Conservation (phyloP, 768 basidiomycete species). For the Nidularia pulvinata region DNA sequence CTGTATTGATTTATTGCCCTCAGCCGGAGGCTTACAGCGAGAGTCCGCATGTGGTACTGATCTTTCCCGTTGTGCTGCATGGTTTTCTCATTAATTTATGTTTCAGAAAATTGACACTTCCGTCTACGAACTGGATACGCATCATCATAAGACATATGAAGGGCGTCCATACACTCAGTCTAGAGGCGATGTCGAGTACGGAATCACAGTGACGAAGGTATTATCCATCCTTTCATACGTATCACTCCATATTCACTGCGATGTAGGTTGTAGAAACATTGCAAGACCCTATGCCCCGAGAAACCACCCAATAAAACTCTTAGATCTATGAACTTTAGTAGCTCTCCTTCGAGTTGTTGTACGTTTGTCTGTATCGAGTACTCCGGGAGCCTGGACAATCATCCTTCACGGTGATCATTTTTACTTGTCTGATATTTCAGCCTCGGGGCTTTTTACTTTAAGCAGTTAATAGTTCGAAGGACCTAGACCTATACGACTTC, state of each 20-base stretch:
- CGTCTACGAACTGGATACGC: slow-evolving; percentile 27
- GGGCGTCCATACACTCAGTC: slow-evolving; percentile 6
- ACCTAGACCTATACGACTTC: too few relatives aligned
- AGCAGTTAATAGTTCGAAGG: too few relatives aligned
- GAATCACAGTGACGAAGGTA: slow-evolving; percentile 38
- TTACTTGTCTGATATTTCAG: too few relatives aligned
- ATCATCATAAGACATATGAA: slow-evolving; percentile 15
- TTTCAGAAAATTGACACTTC: too few relatives aligned
- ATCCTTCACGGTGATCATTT: too few relatives aligned
- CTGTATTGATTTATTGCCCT: too few relatives aligned
- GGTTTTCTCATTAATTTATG: too few relatives aligned
- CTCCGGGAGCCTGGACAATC: too few relatives aligned
- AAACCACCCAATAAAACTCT: slow-evolving; percentile 9
- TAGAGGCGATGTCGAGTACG: slow-evolving; percentile 24
- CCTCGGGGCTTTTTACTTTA: too few relatives aligned
- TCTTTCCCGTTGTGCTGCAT: too few relatives aligned
- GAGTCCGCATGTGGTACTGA: too few relatives aligned
- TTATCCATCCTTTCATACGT: not conserved
- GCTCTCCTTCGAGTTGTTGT: not conserved
- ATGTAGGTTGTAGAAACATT: slow-evolving; percentile 32
- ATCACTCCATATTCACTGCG: not conserved
- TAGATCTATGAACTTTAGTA: not conserved
- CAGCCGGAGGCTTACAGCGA: too few relatives aligned
- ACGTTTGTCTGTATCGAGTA: not conserved
- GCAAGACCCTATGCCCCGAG: slow-evolving; percentile 18